Evolutionary conservation across 1,284 basidiomycete species (phyloP).

Genomic region (Boletus mariae): DNA sequence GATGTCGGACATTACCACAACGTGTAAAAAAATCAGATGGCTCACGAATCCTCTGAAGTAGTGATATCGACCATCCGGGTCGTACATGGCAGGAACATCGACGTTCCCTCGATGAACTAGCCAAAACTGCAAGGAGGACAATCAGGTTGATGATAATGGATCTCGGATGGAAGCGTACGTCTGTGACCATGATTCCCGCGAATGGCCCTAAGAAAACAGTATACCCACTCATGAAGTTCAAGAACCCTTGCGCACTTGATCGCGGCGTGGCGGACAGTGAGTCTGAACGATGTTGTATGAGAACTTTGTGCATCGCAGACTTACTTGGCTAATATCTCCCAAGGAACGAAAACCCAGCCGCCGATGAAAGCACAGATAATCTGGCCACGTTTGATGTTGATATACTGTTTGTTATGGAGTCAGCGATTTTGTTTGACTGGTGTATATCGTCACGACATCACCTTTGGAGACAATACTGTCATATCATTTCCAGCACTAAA

Average conservation of each 20-base stretch:
- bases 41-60: constrained; percentile 60
- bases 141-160: background rate
- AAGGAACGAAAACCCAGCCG: constrained; percentile 53
- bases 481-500: constrained; percentile 64
- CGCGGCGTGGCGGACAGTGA: background rate
- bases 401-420: constrained; percentile 17
- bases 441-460: background rate
- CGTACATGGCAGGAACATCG: constrained; percentile 70
- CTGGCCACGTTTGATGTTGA: constrained; percentile 62
- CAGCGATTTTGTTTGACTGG: background rate
- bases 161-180: constrained; percentile 42
- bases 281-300: background rate
- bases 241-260: constrained; percentile 43
- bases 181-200: constrained; percentile 71
- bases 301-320: background rate
- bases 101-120: constrained; percentile 58
- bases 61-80: constrained; percentile 59
- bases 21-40: constrained; percentile 20
- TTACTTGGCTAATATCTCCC: constrained; percentile 52
- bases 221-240: constrained; percentile 65
- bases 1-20: background rate
- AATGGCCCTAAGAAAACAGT: constrained; percentile 73
- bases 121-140: constrained; percentile 49
- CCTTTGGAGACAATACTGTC: constrained; percentile 47
- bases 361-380: constrained; percentile 58